Evolutionary conservation across 2,329 filamentous ascomycete genomes (phyloP).

Genomic region (Fusarium sp.): DNA sequence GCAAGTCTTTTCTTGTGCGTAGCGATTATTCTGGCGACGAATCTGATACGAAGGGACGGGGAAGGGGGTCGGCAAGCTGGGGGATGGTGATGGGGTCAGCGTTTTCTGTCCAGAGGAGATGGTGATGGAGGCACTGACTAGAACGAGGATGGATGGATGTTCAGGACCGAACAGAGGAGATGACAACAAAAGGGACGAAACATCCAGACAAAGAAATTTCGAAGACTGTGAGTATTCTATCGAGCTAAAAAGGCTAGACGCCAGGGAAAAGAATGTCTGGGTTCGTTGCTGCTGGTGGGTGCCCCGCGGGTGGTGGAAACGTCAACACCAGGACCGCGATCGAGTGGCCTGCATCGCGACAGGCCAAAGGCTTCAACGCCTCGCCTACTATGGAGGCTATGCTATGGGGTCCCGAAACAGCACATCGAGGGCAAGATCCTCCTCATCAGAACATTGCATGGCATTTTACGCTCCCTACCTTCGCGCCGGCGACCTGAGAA

Average conservation of each 20-base stretch:
- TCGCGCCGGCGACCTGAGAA: background rate
- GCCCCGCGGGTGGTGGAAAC: background rate
- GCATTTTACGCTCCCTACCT: background rate
- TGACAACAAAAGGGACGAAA: background rate
- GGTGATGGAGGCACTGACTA: constrained; percentile 11
- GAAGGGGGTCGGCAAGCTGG: background rate
- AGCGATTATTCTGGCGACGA: background rate
- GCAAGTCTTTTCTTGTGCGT: background rate
- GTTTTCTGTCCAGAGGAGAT: constrained; percentile 6
- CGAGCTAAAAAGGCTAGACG: background rate
- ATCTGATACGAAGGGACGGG: background rate
- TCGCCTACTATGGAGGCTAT: fast-evolving
- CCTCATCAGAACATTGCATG: background rate
- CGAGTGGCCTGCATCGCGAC: too few species aligned
- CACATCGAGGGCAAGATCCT: background rate
- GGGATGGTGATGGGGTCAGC: background rate
- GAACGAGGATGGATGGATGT: background rate
- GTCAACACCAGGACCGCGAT: background rate
- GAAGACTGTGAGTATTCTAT: background rate
- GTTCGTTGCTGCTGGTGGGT: background rate
- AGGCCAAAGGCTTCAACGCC: fast-evolving
- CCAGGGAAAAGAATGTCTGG: constrained; percentile 1
- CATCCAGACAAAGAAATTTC: background rate
- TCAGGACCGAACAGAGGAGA: constrained; percentile 2
- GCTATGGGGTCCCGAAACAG: background rate